These are phyloP conservation scores for Achlya hypogyna DNA, from an alignment of 352 stramenopile genomes.

Conservation along the genomic window DNA sequence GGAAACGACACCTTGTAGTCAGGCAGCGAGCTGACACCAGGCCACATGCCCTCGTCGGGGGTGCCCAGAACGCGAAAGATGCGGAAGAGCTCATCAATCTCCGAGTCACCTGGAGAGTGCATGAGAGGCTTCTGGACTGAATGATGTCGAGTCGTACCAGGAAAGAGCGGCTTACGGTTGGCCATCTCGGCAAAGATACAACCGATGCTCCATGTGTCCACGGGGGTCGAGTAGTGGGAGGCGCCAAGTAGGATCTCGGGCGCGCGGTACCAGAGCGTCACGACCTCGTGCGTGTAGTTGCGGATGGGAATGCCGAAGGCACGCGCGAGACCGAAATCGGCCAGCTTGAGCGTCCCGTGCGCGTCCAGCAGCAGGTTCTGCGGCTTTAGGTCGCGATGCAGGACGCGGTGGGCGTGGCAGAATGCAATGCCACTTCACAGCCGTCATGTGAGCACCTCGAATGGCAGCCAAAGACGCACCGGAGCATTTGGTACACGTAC, in stretches of 20 bases:
- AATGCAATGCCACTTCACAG: conserved; percentile 65
- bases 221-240: conserved; percentile 89
- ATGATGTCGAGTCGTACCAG: conserved; percentile 18
- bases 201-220: conserved; percentile 90
- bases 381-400: conserved; percentile 97
- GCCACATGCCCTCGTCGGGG: conserved; percentile 94
- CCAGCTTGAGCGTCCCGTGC: conserved; percentile 85
- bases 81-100: conserved; percentile 99
- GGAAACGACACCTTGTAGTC: conserved; percentile 98
- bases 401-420: conserved; percentile 93
- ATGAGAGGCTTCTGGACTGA: not conserved
- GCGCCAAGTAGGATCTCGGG: conserved; percentile 91
- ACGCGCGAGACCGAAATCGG: conserved; percentile 88
- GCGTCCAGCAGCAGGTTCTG: conserved; percentile 92
- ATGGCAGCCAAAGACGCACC: conserved; percentile 1
- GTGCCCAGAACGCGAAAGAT: conserved; percentile 98
- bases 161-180: conserved; percentile 83
- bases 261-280: conserved; percentile 94
- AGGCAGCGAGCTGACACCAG: conserved; percentile 92
- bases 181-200: conserved; percentile 94
- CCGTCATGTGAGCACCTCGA: not conserved
- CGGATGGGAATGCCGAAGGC: conserved; percentile 80
- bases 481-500: conserved; percentile 73
- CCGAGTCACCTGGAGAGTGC: conserved; percentile 77
- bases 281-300: conserved; percentile 91